These are phyloP conservation scores for Persicaria maculosa DNA, from an alignment of 148 eudicot genomes.

Conservation along the genomic window DNA sequence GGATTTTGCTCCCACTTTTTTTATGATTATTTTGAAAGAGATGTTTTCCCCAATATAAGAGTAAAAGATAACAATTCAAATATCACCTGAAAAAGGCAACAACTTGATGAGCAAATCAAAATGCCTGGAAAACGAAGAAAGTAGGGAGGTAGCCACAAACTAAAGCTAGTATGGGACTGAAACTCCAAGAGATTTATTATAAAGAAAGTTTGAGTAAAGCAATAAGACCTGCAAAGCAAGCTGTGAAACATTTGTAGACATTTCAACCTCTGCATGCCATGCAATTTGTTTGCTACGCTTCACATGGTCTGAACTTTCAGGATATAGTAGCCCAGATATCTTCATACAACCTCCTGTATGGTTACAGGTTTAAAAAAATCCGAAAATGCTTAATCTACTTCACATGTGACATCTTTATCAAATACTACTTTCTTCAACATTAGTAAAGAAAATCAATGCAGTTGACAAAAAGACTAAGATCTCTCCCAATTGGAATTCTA, in stretches of 20 bases:
- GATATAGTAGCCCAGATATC: conserved; percentile 63
- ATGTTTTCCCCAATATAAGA: no score
- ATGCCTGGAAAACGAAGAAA: background rate
- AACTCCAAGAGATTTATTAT: background rate
- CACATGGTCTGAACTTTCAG: conserved; percentile 58
- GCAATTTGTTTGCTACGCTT: conserved; percentile 55
- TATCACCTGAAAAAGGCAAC: background rate
- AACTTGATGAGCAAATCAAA: background rate
- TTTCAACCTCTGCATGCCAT: conserved; percentile 86
- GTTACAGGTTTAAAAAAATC: conserved; percentile 12
- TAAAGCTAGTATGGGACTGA: background rate
- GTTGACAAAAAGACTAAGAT: background rate
- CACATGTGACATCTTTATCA: background rate
- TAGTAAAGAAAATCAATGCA: background rate
- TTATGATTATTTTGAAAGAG: no score
- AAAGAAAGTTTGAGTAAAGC: conserved; percentile 8
- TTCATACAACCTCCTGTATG: conserved; percentile 64
- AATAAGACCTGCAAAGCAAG: conserved; percentile 83
- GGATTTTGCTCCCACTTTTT: no score
- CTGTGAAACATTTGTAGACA: conserved; percentile 58
- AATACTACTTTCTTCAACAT: background rate
- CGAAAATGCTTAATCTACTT: background rate
- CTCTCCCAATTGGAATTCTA: background rate
- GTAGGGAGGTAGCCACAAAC: background rate
- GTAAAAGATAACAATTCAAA: no score